Evolutionary conservation across 768 basidiomycete genomes (phyloP).

Genomic region (Serendipita indica): DNA sequence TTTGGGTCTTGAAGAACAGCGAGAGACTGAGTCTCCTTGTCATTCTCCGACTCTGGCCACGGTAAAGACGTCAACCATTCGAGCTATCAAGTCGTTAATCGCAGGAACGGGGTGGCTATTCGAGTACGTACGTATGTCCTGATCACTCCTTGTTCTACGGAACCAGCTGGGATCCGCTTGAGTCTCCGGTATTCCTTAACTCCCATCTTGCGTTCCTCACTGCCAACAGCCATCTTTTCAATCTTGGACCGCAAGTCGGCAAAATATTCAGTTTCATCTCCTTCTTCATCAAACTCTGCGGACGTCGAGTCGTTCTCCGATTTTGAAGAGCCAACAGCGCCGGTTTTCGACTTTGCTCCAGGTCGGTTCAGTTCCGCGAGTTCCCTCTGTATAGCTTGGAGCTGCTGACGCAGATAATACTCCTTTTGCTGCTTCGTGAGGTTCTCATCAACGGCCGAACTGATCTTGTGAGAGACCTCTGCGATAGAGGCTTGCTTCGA

Average conservation of each 20-base stretch:
- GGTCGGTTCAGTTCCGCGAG: slow-evolving; percentile 39
- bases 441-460: slow-evolving; percentile 64
- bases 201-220: slow-evolving; percentile 71
- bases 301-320: slow-evolving; percentile 13
- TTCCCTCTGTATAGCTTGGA: slow-evolving; percentile 66
- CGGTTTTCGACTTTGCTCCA: slow-evolving; percentile 15
- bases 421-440: slow-evolving; percentile 84
- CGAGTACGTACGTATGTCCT: slow-evolving; percentile 50
- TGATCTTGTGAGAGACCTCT: slow-evolving; percentile 70
- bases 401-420: slow-evolving; percentile 70
- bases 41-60: slow-evolving; percentile 32
- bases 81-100: slow-evolving; percentile 33
- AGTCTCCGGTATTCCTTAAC: slow-evolving; percentile 71
- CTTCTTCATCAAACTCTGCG: slow-evolving; percentile 59
- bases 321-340: slow-evolving; percentile 19
- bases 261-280: slow-evolving; percentile 68
- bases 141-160: slow-evolving; percentile 82
- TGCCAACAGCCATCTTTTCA: slow-evolving; percentile 54
- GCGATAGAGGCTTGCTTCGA: slow-evolving; percentile 62
- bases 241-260: slow-evolving; percentile 56
- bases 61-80: slow-evolving; percentile 83
- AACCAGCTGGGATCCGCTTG: slow-evolving; percentile 76
- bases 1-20: slow-evolving; percentile 34
- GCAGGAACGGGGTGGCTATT: slow-evolving; percentile 14
- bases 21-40: slow-evolving; percentile 14